Conservation (phyloP, 2,329 filamentous ascomycete genomes). For the Alternaria dauci region DNA sequence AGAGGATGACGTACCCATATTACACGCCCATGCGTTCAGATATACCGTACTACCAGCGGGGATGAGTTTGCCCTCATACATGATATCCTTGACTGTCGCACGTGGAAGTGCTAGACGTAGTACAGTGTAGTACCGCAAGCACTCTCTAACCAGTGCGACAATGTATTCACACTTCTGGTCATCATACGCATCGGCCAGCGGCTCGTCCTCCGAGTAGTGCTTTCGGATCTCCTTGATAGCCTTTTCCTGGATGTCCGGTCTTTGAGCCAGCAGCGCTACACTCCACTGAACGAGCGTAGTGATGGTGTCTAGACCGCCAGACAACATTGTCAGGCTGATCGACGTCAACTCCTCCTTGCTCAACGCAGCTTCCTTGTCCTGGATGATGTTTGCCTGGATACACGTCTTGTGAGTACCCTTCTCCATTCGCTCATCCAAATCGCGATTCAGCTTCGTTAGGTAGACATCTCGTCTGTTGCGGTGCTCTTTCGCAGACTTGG, state of each 20-base stretch:
- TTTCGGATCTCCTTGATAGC: slow-evolving; percentile 65
- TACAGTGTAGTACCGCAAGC: slow-evolving; percentile 69
- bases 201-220: slow-evolving; percentile 61
- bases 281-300: slow-evolving; percentile 73
- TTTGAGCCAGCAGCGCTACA: slow-evolving; percentile 66
- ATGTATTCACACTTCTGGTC: slow-evolving; percentile 71
- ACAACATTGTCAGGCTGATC: slow-evolving; percentile 74
- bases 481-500: slow-evolving; percentile 67
- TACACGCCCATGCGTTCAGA: slow-evolving; percentile 73
- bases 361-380: slow-evolving; percentile 69
- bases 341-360: slow-evolving; percentile 70
- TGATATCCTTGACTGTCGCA: slow-evolving; percentile 67
- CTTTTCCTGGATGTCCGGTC: slow-evolving; percentile 69
- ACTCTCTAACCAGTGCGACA: slow-evolving; percentile 69
- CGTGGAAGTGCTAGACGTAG: slow-evolving; percentile 69
- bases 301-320: slow-evolving; percentile 71
- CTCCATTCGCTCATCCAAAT: slow-evolving; percentile 67
- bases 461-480: slow-evolving; percentile 68
- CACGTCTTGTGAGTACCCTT: slow-evolving; percentile 69
- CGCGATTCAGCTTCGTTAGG: slow-evolving; percentile 64
- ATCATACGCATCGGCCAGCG: slow-evolving; percentile 67
- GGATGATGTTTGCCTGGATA: slow-evolving; percentile 72
- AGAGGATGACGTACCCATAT: slow-evolving; percentile 68
- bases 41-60: slow-evolving; percentile 71
- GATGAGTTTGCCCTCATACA: slow-evolving; percentile 65